These are phyloP conservation scores for Loxodes magnus DNA, from an alignment of 73 alveolate genomes.

Conservation along the genomic window DNA sequence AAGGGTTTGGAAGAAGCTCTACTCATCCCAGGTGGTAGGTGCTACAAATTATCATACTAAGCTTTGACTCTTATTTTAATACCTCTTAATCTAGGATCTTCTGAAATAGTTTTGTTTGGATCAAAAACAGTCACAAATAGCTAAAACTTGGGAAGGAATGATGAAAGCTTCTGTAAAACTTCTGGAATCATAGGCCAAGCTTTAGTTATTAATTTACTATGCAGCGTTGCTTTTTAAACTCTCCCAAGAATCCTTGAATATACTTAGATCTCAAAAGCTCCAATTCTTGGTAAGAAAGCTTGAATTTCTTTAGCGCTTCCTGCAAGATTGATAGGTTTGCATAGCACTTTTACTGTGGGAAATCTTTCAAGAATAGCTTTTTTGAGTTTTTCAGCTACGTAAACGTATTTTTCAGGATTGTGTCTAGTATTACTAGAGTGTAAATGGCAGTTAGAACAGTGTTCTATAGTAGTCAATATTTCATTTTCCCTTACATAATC, in stretches of 20 bases:
- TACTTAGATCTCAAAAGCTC: slow-evolving; percentile 27
- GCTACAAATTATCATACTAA: not conserved
- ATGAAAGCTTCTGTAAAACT: slow-evolving; percentile 17
- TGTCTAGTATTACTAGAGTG: slow-evolving; percentile 35
- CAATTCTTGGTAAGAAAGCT: not conserved
- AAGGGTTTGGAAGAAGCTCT: not conserved
- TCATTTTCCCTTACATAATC: slow-evolving; percentile 4
- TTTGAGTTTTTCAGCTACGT: slow-evolving; percentile 21
- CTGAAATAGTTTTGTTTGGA: not conserved
- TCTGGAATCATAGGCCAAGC: slow-evolving; percentile 26
- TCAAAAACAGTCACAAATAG: slow-evolving; percentile 11
- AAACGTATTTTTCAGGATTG: slow-evolving; percentile 27
- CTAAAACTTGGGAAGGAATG: slow-evolving; percentile 6
- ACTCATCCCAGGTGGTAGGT: not conserved
- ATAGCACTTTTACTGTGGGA: slow-evolving; percentile 32
- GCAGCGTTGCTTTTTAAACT: slow-evolving; percentile 11
- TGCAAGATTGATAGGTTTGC: slow-evolving; percentile 34
- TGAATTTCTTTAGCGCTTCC: slow-evolving; percentile 15
- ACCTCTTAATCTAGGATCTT: not conserved
- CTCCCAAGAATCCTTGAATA: slow-evolving; percentile 21
- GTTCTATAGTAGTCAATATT: slow-evolving; percentile 3
- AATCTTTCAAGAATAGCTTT: slow-evolving; percentile 21
- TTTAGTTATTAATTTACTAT: slow-evolving; percentile 22
- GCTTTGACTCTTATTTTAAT: slow-evolving; percentile 5
- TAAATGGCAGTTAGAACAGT: slow-evolving; percentile 29